Evolutionary conservation across 2,329 filamentous ascomycete species (phyloP).

Genomic region (Colletotrichum salicis): DNA sequence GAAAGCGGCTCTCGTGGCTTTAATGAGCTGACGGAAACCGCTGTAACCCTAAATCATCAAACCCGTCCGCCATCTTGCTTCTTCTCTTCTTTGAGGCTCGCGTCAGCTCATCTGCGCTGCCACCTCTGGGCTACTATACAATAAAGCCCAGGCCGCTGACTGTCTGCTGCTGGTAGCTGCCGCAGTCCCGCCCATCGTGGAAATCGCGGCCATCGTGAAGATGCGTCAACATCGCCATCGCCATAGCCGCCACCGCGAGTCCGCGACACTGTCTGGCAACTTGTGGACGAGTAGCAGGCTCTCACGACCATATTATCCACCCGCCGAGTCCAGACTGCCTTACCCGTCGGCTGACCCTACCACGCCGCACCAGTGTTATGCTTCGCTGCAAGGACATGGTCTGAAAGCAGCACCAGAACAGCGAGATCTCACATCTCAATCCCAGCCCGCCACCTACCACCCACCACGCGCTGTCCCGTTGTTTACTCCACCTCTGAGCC

Average conservation of each 20-base stretch:
- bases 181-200: neutral
- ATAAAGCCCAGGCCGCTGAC: neutral
- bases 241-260: neutral
- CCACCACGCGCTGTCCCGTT: neutral
- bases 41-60: neutral
- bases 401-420: slow-evolving; percentile 10
- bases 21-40: slow-evolving; percentile 1
- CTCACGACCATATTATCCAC: neutral
- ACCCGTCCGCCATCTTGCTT: neutral
- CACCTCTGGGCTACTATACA: neutral
- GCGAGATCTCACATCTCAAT: slow-evolving; percentile 8
- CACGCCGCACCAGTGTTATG: neutral
- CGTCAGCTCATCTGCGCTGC: neutral
- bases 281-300: neutral
- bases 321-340: neutral
- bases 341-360: neutral
- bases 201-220: neutral
- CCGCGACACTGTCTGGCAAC: neutral
- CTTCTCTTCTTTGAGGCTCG: neutral
- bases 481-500: slow-evolving; percentile 3
- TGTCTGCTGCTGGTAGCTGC: neutral
- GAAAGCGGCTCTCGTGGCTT: slow-evolving; percentile 21
- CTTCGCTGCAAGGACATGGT: slow-evolving; percentile 10
- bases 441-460: slow-evolving; percentile 3
- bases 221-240: neutral